These are phyloP conservation scores for Dionaea muscipula DNA, from an alignment of 179 eudicot species.

Conservation along the genomic window DNA sequence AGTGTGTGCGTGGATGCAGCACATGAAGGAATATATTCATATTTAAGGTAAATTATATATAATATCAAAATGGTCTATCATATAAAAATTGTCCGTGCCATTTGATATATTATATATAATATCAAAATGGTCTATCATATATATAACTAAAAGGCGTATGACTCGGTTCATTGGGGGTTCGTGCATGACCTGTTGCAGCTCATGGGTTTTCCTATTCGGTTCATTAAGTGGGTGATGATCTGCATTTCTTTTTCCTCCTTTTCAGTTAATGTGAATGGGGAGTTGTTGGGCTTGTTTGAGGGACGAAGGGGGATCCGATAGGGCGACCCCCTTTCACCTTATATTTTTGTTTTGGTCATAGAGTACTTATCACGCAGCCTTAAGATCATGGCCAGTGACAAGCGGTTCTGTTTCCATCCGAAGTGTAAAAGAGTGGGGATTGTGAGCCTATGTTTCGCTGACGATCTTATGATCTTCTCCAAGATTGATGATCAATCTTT, in stretches of 20 bases:
- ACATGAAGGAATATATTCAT: too few relatives aligned
- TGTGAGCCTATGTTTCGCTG: neutral
- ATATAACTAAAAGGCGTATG: conserved; percentile 5
- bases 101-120: too few relatives aligned
- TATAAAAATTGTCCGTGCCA: too few relatives aligned
- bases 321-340: neutral
- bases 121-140: too few relatives aligned
- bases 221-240: neutral
- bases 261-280: neutral
- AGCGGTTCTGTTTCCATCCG: neutral
- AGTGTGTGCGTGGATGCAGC: too few relatives aligned
- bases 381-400: neutral
- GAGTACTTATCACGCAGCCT: neutral
- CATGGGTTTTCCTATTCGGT: neutral
- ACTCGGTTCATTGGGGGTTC: neutral
- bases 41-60: too few relatives aligned
- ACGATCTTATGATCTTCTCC: neutral
- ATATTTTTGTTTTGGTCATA: neutral
- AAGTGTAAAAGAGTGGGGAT: neutral
- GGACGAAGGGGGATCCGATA: neutral
- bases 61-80: too few relatives aligned
- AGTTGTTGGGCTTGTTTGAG: neutral
- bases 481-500: neutral
- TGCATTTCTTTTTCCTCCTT: neutral
- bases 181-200: neutral